Conservation (phyloP, 1,284 basidiomycete species). For the Bondarzewia mesenterica region DNA sequence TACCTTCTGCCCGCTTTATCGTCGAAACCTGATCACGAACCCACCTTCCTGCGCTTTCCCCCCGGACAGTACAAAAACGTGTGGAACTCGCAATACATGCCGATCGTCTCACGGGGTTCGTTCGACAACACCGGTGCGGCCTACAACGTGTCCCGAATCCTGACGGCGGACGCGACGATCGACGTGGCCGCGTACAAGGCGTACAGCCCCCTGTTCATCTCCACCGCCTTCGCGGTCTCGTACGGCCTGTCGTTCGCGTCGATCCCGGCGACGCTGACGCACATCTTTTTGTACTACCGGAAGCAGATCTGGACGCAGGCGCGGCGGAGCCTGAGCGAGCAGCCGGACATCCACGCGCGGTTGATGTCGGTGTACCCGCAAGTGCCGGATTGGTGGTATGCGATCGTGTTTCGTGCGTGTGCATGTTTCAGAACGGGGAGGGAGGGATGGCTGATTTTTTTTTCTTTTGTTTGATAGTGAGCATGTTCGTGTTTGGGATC, state of each 20-base stretch:
- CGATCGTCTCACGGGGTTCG: constrained; percentile 27
- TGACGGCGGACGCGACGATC: constrained; percentile 48
- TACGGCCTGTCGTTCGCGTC: constrained; percentile 45
- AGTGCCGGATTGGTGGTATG: constrained; percentile 23
- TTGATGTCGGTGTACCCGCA: constrained; percentile 13
- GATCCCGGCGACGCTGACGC: constrained; percentile 58
- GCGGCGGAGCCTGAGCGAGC: constrained; percentile 15
- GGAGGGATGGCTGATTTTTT: neutral
- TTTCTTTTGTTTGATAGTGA: constrained; percentile 16
- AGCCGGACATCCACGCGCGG: constrained; percentile 45
- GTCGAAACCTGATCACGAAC: no score
- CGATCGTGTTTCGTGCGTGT: constrained; percentile 18
- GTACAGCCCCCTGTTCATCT: constrained; percentile 79
- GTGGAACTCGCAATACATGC: constrained; percentile 32
- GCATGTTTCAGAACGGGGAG: neutral
- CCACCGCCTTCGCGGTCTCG: constrained; percentile 44
- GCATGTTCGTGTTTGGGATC: constrained; percentile 56
- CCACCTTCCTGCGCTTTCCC: neutral
- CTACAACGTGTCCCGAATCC: constrained; percentile 63
- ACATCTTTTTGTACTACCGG: constrained; percentile 78
- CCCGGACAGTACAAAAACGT: constrained; percentile 24
- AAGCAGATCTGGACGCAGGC: neutral
- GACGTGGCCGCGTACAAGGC: constrained; percentile 54
- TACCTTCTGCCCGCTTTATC: neutral
- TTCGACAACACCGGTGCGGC: constrained; percentile 52